Conservation (phyloP, 345 rosid genomes). For the Turnera subulata region DNA sequence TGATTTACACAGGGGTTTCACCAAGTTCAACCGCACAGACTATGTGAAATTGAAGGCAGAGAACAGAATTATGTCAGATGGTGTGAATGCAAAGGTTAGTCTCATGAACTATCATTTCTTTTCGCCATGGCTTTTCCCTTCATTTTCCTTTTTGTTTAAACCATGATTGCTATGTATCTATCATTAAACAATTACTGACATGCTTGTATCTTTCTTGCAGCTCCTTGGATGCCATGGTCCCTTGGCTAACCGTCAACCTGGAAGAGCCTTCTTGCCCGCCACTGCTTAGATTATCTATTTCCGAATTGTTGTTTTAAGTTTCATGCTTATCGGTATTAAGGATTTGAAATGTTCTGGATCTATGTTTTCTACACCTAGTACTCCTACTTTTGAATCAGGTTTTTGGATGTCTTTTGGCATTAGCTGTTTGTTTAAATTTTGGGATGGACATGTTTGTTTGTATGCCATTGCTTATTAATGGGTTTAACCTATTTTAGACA, state of each 20-base stretch:
- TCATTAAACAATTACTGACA: too few relatives aligned
- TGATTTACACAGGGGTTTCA: constrained; percentile 48
- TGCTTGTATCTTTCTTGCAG: constrained; percentile 27
- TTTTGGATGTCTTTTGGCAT: too few relatives aligned
- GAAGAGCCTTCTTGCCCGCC: constrained; percentile 48
- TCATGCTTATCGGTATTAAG: too few relatives aligned
- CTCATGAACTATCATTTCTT: not conserved
- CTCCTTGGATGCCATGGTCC: constrained; percentile 75
- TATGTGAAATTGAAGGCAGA: constrained; percentile 50
- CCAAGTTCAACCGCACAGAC: constrained; percentile 60
- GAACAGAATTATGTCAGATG: constrained; percentile 56
- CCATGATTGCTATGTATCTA: too few relatives aligned
- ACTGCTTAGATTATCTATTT: constrained; percentile 20
- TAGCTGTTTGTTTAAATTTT: too few relatives aligned
- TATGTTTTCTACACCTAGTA: too few relatives aligned
- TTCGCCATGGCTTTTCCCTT: not conserved
- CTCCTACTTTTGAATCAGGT: too few relatives aligned
- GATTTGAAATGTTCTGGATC: too few relatives aligned
- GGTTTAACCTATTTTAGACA: too few relatives aligned
- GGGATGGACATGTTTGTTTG: too few relatives aligned
- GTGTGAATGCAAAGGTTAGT: constrained; percentile 68
- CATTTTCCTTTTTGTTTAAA: too few relatives aligned
- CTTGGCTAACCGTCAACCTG: constrained; percentile 54
- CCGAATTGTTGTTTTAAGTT: not conserved
- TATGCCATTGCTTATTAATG: too few relatives aligned